Evolutionary conservation across 352 stramenopile genomes (phyloP), one percentile per base, ranked within the genome.

Genomic region (Elongisporangium anandrum): DNA sequence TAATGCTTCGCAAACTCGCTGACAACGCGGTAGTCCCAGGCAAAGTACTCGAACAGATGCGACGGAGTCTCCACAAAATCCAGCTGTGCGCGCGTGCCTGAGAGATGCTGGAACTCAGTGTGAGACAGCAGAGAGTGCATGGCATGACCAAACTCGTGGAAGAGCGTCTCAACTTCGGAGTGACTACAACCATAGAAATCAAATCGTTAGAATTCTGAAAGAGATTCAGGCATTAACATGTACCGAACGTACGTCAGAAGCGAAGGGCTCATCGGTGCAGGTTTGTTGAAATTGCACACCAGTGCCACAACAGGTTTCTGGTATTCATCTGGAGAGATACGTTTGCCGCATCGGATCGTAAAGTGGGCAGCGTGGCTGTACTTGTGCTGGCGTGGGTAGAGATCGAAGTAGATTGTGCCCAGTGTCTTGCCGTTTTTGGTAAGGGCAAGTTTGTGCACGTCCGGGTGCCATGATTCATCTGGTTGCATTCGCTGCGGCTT

Each of bases 11-110:
- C 87, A 64, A 97, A 97, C 56, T 86, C 74, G 17, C 71, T 71
- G 1, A 98, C 78, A 23, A 97, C 80, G 24, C 87, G 83, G 41
- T 84, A 79, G 60, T 99, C 92, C 83, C 94, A 98, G 21, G 88
- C 86, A 79, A 98, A 99, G 57, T 98, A 94, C 85, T 99, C 97
- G 52, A 99, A 96, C 54, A 99, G 68, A 77, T 99, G 97, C n/a
- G 90, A 98, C 12, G 97, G 96, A 12, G 85, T 95, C 69, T 96
- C 88, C 16, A 99, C 95, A 77, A 99, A 99, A 66, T 99, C 97
- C 55, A 97, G 65, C 24, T 87, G 85, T 39, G 89, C 92, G 17
- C 96, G 83, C 13, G 96, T 99, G 20, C 97, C 97, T 4, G 88
- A 97, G 17, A 99, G 64, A 63, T 99, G 97, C 79, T 99, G 97